Percentiles rank a stretch among this genome's conserved stretches.
These are phyloP conservation scores for Aspergillus nomiae DNA, from an alignment of 2,329 filamentous ascomycete species.

Conservation along the genomic window DNA sequence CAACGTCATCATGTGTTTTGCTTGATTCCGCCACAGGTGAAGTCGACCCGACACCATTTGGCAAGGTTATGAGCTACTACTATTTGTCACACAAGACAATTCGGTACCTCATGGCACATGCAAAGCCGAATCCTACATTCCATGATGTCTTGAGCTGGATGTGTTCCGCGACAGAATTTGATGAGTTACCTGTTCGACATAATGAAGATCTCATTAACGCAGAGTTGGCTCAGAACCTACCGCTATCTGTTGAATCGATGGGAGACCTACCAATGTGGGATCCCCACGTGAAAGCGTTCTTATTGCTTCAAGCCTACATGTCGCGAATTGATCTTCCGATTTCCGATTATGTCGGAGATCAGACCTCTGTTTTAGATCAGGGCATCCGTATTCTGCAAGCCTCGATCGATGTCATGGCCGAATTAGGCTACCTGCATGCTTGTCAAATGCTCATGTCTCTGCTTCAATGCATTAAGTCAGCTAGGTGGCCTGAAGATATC, in stretches of 20 bases:
- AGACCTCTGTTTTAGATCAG: constrained; percentile 85
- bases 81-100: constrained; percentile 96
- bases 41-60: constrained; percentile 84
- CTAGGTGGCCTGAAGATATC: constrained; percentile 83
- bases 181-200: constrained; percentile 94
- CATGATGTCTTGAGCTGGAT: constrained; percentile 88
- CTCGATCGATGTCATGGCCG: constrained; percentile 88
- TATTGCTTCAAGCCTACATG: constrained; percentile 94
- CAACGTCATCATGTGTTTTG: constrained; percentile 79
- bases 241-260: constrained; percentile 64
- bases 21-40: constrained; percentile 79
- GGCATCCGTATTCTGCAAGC: constrained; percentile 96
- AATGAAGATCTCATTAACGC: constrained; percentile 98
- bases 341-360: constrained; percentile 94
- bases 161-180: constrained; percentile 90
- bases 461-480: constrained; percentile 89
- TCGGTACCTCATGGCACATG: constrained; percentile 75
- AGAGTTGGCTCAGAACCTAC: constrained; percentile 80
- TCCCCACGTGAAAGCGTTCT: constrained; percentile 93
- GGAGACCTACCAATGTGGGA: constrained; percentile 89
- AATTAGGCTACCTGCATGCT: constrained; percentile 78
- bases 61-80: constrained; percentile 99
- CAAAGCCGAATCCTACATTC: constrained; percentile 74
- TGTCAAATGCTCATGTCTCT: constrained; percentile 80
- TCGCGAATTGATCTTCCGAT: constrained; percentile 90